A percentile compares a stretch with the other conserved stretches of the same genome.
Evolutionary conservation across 2,329 filamentous ascomycete genomes (phyloP).

Genomic region (Chrysosporium keratinophilum): DNA sequence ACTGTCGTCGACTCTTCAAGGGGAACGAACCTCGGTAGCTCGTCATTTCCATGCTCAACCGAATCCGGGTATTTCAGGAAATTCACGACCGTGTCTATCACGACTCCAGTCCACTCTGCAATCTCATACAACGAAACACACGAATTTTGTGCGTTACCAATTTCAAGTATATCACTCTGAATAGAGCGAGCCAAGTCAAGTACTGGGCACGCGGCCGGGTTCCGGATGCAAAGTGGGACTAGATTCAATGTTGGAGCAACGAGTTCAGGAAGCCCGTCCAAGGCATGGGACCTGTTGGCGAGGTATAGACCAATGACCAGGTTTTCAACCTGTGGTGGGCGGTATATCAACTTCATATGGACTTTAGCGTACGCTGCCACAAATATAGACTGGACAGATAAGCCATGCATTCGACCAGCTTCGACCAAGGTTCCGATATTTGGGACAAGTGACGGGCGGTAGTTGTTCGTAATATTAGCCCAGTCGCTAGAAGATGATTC

Average conservation of each 20-base stretch:
- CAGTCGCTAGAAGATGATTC: not conserved
- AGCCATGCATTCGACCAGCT: slow-evolving; percentile 41
- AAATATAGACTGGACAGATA: slow-evolving; percentile 64
- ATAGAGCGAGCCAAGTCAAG: slow-evolving; percentile 48
- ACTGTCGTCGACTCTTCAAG: not conserved
- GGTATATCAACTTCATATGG: not conserved
- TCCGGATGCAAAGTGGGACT: slow-evolving; percentile 55
- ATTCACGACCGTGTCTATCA: slow-evolving; percentile 67
- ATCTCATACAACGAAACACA: slow-evolving; percentile 61
- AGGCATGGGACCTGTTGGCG: slow-evolving; percentile 56
- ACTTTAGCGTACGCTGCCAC: slow-evolving; percentile 55
- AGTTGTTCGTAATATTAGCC: slow-evolving; percentile 21
- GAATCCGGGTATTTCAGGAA: slow-evolving; percentile 53
- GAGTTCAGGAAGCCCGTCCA: slow-evolving; percentile 42
- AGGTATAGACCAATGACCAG: slow-evolving; percentile 71
- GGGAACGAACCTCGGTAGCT: not conserved
- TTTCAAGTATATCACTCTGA: slow-evolving; percentile 56
- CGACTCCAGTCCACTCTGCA: slow-evolving; percentile 60
- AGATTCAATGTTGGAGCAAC: slow-evolving; percentile 67
- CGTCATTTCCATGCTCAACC: slow-evolving; percentile 6
- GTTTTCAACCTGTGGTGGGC: slow-evolving; percentile 19
- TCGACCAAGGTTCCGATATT: slow-evolving; percentile 34
- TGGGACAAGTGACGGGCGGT: slow-evolving; percentile 42
- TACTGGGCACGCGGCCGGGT: slow-evolving; percentile 28
- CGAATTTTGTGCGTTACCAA: slow-evolving; percentile 48